Evolutionary conservation across 2,329 filamentous ascomycete genomes (phyloP).

Genomic region (Aspergillus unguis): DNA sequence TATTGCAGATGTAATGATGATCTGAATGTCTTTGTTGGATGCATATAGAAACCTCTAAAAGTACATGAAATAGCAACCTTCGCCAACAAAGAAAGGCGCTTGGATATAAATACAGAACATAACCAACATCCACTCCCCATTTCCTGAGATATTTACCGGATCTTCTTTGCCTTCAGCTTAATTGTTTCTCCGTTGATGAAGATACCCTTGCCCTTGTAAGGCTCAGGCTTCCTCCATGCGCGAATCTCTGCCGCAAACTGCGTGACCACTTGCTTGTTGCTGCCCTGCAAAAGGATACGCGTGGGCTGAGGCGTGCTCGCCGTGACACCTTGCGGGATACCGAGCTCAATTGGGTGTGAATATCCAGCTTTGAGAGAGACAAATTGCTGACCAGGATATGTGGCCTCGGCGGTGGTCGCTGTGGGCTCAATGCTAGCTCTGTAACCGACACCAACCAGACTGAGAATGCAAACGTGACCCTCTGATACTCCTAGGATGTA

Average conservation of each 20-base stretch:
- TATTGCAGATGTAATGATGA: constrained; percentile 15
- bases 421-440: constrained; percentile 79
- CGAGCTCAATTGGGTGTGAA: constrained; percentile 90
- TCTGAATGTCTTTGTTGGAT: constrained; percentile 9
- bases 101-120: constrained; percentile 28
- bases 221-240: constrained; percentile 86
- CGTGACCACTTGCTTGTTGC: constrained; percentile 81
- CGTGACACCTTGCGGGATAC: constrained; percentile 75
- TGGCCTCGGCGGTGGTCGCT: constrained; percentile 61
- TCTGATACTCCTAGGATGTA: constrained; percentile 92
- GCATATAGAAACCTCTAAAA: constrained; percentile 25
- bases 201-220: constrained; percentile 99
- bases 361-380: constrained; percentile 94
- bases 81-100: constrained; percentile 22
- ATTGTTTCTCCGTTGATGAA: constrained; percentile 98
- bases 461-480: constrained; percentile 89
- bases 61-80: constrained; percentile 35
- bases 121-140: constrained; percentile 23
- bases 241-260: constrained; percentile 87
- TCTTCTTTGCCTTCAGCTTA: constrained; percentile 97
- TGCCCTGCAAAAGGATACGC: constrained; percentile 82
- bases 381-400: constrained; percentile 80
- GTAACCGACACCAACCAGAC: constrained; percentile 93
- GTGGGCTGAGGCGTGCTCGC: constrained; percentile 89
- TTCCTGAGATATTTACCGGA: constrained; percentile 61